Evolutionary conservation across 495 filamentous ascomycete species (phyloP), one percentile per base, ranked within the genome.

Genomic region (Daldinia decipiens): DNA sequence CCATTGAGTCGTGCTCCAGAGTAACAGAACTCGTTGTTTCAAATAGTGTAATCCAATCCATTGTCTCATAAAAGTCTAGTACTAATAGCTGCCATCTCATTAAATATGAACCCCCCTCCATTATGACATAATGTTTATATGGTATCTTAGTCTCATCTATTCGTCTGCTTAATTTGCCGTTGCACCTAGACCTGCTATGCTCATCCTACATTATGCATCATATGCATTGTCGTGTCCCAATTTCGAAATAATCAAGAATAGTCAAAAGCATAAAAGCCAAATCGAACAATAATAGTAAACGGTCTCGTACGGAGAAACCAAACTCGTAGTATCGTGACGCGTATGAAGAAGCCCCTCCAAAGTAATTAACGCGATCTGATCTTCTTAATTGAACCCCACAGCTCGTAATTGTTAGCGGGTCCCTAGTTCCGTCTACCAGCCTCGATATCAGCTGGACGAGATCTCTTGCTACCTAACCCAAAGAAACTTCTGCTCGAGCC

Each of bases 371-470:
- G 63, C 62, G 68, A 43, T 21, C 21, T 31, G 21, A 34, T 31
- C 50, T 58, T 19, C 11, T 26, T 40, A 61, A 52, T 64, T 65
- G 19, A 59, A 15, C 51, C 52, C 62, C 61, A 60, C 61, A 60
- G 27, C 11, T 40, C 6, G 53, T 55, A 12, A 56, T 51, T 68
- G 52, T 36, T 58, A 70, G 62, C 39, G 45, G 63, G 19, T 56
- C 57, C 53, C 1, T 63, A 62, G 36, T 47, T 62, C 29, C 12
- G 57, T 26, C 40, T 39, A 39, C 79, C 81, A 38, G 70, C 70
- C 71, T 83, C 81, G 31, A 80, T 29, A 65, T 83, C 81, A 12
- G 71, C 64, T 31, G 78, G 78, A 31, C 75, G 79, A 45, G 77
- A 75, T 64, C 61, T 71, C 55, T 74, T 76, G 50, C 76, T 75